Conservation (phyloP, 345 rosid genomes). For the Gossypium arboreum region DNA sequence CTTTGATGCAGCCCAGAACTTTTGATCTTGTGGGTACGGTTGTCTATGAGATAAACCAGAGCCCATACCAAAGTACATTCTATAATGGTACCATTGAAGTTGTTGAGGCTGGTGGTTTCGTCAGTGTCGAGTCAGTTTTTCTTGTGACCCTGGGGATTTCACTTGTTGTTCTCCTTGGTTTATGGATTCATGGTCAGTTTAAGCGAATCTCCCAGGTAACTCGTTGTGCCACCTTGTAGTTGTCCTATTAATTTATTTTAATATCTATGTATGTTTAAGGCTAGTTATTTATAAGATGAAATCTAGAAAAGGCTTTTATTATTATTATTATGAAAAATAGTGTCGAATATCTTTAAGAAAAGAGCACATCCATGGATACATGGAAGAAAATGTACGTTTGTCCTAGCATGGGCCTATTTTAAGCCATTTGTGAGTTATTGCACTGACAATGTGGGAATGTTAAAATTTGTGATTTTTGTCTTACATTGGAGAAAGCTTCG, state of each 20-base stretch:
- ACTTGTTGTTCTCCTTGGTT: conserved; percentile 47
- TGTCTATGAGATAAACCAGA: conserved; percentile 70
- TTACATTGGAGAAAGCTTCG: background rate
- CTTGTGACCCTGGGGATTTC: conserved; percentile 72
- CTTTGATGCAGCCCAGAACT: conserved; percentile 58
- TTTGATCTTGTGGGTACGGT: conserved; percentile 90
- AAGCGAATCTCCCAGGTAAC: conserved; percentile 77
- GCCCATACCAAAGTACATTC: conserved; percentile 65
- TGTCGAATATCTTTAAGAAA: background rate
- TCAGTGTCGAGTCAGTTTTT: conserved; percentile 82
- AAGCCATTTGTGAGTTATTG: background rate
- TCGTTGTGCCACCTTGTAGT: background rate
- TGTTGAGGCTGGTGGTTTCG: conserved; percentile 68
- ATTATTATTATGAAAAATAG: background rate
- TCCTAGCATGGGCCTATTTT: background rate
- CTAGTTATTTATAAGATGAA: background rate
- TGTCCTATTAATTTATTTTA: background rate
- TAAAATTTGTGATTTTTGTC: background rate
- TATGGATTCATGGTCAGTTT: conserved; percentile 67
- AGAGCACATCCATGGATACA: background rate
- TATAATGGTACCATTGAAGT: conserved; percentile 93
- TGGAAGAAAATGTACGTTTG: background rate
- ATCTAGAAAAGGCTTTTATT: background rate
- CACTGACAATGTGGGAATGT: background rate
- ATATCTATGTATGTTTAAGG: background rate